Evolutionary conservation across 179 eudicot species (phyloP).

Genomic region (Spergularia azorica): DNA sequence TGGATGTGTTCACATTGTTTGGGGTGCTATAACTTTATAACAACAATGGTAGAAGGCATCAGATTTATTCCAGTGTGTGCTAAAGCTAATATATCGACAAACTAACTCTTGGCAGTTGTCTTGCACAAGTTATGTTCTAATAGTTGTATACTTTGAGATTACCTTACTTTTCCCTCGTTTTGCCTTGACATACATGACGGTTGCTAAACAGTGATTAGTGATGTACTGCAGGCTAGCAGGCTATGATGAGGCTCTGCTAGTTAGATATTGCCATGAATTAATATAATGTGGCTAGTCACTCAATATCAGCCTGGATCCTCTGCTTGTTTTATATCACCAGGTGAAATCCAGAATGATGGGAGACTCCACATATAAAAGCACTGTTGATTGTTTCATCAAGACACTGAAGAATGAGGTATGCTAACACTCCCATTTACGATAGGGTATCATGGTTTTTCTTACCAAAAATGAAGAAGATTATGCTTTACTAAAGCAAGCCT

Average conservation of each 20-base stretch:
- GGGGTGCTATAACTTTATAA: not conserved
- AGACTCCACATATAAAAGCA: constrained; percentile 67
- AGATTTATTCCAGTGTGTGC: not conserved
- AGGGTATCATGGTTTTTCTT: not conserved
- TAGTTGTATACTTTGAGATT: not conserved
- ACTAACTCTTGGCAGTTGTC: not conserved
- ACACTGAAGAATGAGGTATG: constrained; percentile 71
- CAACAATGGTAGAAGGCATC: not conserved
- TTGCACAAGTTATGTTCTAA: not conserved
- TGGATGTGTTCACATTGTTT: not conserved
- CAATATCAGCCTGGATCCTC: constrained; percentile 34
- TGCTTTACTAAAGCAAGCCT: not conserved
- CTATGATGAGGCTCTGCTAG: constrained; percentile 33
- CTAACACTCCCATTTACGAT: not conserved
- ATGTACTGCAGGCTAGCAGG: constrained; percentile 35
- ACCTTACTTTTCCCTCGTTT: not conserved
- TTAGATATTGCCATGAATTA: constrained; percentile 29
- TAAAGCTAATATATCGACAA: not conserved
- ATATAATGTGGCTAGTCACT: constrained; percentile 38
- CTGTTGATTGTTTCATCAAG: constrained; percentile 74
- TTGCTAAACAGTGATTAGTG: constrained; percentile 27
- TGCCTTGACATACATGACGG: constrained; percentile 5
- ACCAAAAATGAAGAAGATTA: not conserved
- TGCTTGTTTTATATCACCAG: constrained; percentile 48
- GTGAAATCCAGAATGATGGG: constrained; percentile 99